Base-by-base conservation (phyloP, 371 early-diverging fungal genomes). In the Chytridiales sp. region DNA sequence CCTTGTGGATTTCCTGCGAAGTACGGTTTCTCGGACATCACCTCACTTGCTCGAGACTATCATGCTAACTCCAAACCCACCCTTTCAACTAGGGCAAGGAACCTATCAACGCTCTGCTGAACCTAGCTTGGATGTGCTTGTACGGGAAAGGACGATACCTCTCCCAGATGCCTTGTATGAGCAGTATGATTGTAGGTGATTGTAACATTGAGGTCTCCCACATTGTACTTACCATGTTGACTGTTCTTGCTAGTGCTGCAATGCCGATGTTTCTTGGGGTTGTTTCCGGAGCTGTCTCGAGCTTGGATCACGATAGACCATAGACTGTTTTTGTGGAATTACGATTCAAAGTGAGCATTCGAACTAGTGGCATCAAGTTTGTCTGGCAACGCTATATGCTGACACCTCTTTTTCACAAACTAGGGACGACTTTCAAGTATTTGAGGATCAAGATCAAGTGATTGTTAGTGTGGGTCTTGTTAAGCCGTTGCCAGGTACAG, bases 291-390 rank as follows among this genome's bases (percentile, higher is more conserved):
- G 57, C 87, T 96, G 51, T 76, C 85, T 40, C 84, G 91, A 32
- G 94, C 89, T 6, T 96, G 93, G 86, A 87, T 94, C 48, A 87
- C 89, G 3, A 84, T 94, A 42, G 92, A 91, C 66, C 87, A 91
- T 63, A 74, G 83, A 27, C 80, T 95, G 44, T 92, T 87, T 66
- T 64, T 96, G 38, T 94, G 93, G 93, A 88, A 96, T 67, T 94
- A 91, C 68, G 68, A 72, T 9, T 27, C 67, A 17, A 57, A 41
- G 67, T 66, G 31, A 38, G 56, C 31, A 13, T 35, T n/a, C n/a
- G n/a, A n/a, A n/a, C n/a, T n/a, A n/a, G n/a, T n/a, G n/a, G n/a
- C n/a, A n/a, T n/a, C n/a, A n/a, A n/a, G n/a, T n/a, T n/a, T n/a
- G n/a, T n/a, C 34, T 6, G 15, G 9, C 30, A 47, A 17, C 47